Percentiles rank a stretch among this genome's conserved stretches.
Conservation (phyloP, 2,329 filamentous ascomycete species). For the Penicillium sp. region DNA sequence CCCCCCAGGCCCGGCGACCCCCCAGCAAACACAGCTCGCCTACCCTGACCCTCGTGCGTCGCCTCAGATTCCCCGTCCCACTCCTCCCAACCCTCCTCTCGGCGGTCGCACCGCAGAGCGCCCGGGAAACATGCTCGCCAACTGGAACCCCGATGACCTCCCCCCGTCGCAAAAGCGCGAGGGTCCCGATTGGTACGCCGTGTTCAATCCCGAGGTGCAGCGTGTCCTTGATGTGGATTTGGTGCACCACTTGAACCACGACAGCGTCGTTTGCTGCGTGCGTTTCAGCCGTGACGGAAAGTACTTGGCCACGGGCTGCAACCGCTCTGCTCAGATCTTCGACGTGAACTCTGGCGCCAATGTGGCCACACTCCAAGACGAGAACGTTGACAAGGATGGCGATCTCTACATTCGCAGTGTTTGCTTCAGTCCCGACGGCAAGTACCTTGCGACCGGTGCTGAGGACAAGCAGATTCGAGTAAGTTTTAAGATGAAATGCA, state of each 20-base stretch:
- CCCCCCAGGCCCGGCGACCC: conserved; percentile 72
- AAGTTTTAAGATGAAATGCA: conserved; percentile 39
- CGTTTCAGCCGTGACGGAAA: conserved; percentile 95
- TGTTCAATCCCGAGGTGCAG: conserved; percentile 91
- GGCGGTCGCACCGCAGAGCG: conserved; percentile 40
- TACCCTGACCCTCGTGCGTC: conserved; percentile 82
- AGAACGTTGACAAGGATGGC: conserved; percentile 80
- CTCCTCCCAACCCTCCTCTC: conserved; percentile 58
- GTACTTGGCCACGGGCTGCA: conserved; percentile 95
- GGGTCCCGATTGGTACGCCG: conserved; percentile 89
- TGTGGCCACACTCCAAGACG: conserved; percentile 86
- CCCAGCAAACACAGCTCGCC: conserved; percentile 85
- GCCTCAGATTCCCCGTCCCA: conserved; percentile 84
- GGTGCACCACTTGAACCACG: conserved; percentile 87
- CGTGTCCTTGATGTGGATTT: conserved; percentile 91
- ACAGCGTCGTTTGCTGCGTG: conserved; percentile 97
- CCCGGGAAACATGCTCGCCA: conserved; percentile 73
- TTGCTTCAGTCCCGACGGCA: conserved; percentile 96
- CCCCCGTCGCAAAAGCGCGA: conserved; percentile 87
- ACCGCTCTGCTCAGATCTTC: conserved; percentile 98
- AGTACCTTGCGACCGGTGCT: conserved; percentile 90
- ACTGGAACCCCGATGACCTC: conserved; percentile 82
- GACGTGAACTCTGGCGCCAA: conserved; percentile 86
- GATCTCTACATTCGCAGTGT: conserved; percentile 97
- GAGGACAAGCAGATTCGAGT: conserved; percentile 97